phyloP scores from a whole-genome alignment of 306 rosid species.

The Cicer yamashitae region DNA sequence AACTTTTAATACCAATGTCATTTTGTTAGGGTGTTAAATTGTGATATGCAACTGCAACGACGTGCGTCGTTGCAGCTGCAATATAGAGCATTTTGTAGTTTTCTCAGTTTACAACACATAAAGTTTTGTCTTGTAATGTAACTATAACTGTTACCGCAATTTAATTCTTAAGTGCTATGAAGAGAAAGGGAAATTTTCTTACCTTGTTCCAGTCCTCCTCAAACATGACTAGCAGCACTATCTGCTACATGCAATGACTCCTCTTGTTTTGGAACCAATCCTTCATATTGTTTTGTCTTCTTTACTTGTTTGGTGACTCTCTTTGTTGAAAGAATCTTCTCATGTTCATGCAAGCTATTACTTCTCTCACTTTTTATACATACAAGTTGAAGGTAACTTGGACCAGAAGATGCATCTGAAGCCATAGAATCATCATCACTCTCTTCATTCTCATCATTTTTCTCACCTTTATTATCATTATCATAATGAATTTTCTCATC shows the following conservation, averaged over 20 bases:
- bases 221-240: conserved; percentile 68
- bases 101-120: too few relatives aligned
- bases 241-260: conserved; percentile 50
- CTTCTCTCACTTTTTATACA: conserved; percentile 47
- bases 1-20: too few relatives aligned
- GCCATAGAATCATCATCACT: conserved; percentile 72
- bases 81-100: too few relatives aligned
- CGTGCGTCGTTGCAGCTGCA: too few relatives aligned
- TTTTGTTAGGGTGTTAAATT: too few relatives aligned
- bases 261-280: conserved; percentile 41
- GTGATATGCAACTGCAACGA: too few relatives aligned
- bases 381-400: conserved; percentile 49
- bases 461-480: conserved; percentile 27
- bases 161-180: too few relatives aligned
- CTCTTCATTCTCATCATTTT: conserved; percentile 39
- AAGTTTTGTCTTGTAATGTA: too few relatives aligned
- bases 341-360: conserved; percentile 25
- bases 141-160: too few relatives aligned
- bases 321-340: conserved; percentile 47
- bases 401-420: conserved; percentile 86
- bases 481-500: conserved; percentile 26
- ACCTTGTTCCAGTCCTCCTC: conserved; percentile 33
- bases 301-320: conserved; percentile 47
- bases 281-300: conserved; percentile 45
- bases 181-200: conserved; percentile 27